phyloP scores from a whole-genome alignment of 1,284 basidiomycete genomes.

The Anthracocystis panici-leucophaei region DNA sequence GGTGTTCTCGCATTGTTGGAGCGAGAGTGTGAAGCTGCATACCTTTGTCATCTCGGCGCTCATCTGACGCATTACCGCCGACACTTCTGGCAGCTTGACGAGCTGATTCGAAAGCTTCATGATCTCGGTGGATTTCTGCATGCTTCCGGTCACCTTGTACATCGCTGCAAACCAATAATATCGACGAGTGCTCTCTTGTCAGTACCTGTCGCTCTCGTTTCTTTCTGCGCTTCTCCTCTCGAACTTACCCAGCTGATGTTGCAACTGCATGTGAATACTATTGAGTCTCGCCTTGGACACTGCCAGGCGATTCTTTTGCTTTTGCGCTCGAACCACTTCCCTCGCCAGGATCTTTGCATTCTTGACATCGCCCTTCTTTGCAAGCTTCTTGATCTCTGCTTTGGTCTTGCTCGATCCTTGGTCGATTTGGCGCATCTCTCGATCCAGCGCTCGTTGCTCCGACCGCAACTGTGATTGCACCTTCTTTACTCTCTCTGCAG shows the following conservation, averaged over 20 bases:
- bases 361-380: slow-evolving; percentile 90
- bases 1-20: not conserved
- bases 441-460: slow-evolving; percentile 62
- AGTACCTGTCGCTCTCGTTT: not conserved
- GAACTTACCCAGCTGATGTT: slow-evolving; percentile 87
- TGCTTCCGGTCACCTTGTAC: slow-evolving; percentile 93
- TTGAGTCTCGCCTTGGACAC: slow-evolving; percentile 92
- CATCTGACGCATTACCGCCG: slow-evolving; percentile 94
- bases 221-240: not conserved
- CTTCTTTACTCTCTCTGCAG: slow-evolving; percentile 56
- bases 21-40: not conserved
- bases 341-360: slow-evolving; percentile 89
- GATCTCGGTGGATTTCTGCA: slow-evolving; percentile 98
- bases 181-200: not conserved
- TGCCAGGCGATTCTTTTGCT: slow-evolving; percentile 91
- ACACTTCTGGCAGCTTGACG: slow-evolving; percentile 91
- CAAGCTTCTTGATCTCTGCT: slow-evolving; percentile 86
- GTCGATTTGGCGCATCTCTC: slow-evolving; percentile 78
- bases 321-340: slow-evolving; percentile 93
- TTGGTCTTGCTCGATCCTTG: slow-evolving; percentile 83
- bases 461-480: slow-evolving; percentile 64
- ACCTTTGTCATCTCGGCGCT: slow-evolving; percentile 97
- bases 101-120: slow-evolving; percentile 97
- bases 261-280: slow-evolving; percentile 89
- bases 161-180: slow-evolving; percentile 77